Evolutionary conservation across 2,329 filamentous ascomycete species (phyloP).

Genomic region (Fusarium sp.): DNA sequence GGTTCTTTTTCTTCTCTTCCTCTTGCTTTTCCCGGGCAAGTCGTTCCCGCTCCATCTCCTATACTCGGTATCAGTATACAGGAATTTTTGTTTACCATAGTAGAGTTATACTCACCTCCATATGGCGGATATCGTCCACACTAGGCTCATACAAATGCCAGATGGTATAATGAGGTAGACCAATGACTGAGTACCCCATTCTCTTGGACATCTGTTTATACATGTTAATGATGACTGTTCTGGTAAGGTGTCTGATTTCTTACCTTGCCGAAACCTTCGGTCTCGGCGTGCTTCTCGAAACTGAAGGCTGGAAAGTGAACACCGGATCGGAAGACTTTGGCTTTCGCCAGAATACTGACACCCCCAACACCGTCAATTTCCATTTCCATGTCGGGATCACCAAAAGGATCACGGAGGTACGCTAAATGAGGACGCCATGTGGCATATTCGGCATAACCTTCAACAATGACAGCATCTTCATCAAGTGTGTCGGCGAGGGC

Average conservation of each 20-base stretch:
- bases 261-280: conserved; percentile 98
- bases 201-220: conserved; percentile 85
- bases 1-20: conserved; percentile 75
- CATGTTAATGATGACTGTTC: conserved; percentile 13
- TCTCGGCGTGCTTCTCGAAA: conserved; percentile 98
- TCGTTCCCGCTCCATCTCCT: conserved; percentile 94
- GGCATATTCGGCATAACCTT: conserved; percentile 98
- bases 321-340: conserved; percentile 91
- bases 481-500: conserved; percentile 94
- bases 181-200: conserved; percentile 95
- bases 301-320: conserved; percentile 98
- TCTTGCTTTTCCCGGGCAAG: conserved; percentile 79
- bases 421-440: conserved; percentile 98
- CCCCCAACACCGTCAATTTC: conserved; percentile 98
- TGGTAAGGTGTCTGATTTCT: conserved; percentile 26
- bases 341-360: conserved; percentile 96
- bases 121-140: conserved; percentile 94
- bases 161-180: conserved; percentile 96
- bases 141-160: conserved; percentile 99
- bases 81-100: not conserved
- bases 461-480: conserved; percentile 97
- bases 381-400: conserved; percentile 99
- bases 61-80: conserved; percentile 25
- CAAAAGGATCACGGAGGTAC: conserved; percentile 95
- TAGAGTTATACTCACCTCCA: conserved; percentile 70